Base-by-base conservation (phyloP, 1,284 basidiomycete genomes). In the Salmacisia buchloeana region DNA sequence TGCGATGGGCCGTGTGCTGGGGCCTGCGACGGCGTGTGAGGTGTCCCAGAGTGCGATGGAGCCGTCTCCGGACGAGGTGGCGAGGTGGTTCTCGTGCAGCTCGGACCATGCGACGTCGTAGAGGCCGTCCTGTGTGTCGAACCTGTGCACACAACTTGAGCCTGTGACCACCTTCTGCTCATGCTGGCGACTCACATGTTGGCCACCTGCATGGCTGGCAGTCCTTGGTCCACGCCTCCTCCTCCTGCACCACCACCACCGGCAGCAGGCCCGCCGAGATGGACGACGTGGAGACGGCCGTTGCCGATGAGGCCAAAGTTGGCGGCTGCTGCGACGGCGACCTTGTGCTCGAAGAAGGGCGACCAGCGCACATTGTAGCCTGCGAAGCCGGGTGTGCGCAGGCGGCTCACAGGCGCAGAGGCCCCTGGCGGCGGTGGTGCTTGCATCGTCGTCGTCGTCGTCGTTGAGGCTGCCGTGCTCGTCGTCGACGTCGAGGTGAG, bases 291-390 rank as follows among this genome's bases (percentile, higher is more conserved):
- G 1, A 79, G 58, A 1, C 74, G 66, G 6, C 94, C 94, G 80
- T 97, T 97, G 18, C 94, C 94, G 29, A 97, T 89, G 3, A 97
- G 84, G 2, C 94, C 94, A 80, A 92, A 97, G 82, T 97, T 97
- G 36, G 94, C 91, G 0, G 92, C 85, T 1, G 91, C 91, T 4
- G 92, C 92, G 21, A 96, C 83, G 0, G 94, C 94, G 31, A 97
- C 81, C 27, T 87, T 85, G 18, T 85, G 83, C 13, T 86, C 88
- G 80, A 90, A 91, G 80, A 96, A 97, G 3, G 94, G 94, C 0
- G 92, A 94, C 88, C 91, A 97, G 7, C 89, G 86, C 41, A 96
- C 74, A 2, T 86, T 82, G 79, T 96, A 94, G 79, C 94, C 93
- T 0, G 94, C 88, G 81, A 91, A 96, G 0, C 81, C 81, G 6